Evolutionary conservation across 495 filamentous ascomycete species (phyloP).

Genomic region (Talaromyces liani): DNA sequence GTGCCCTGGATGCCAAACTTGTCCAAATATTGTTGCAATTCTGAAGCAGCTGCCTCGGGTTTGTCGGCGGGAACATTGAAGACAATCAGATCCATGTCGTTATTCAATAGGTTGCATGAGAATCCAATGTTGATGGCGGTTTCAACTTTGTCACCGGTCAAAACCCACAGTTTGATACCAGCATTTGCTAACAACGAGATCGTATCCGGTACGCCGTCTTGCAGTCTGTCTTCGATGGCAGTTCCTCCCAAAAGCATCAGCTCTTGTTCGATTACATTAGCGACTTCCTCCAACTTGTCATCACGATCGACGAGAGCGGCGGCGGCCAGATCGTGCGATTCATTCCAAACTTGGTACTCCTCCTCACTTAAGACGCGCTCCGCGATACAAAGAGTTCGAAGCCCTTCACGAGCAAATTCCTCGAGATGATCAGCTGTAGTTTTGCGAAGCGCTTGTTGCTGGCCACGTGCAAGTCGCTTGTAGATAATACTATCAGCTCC

Average conservation of each 20-base stretch:
- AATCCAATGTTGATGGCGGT: slow-evolving; percentile 99
- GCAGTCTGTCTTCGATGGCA: slow-evolving; percentile 94
- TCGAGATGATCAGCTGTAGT: slow-evolving; percentile 91
- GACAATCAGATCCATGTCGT: slow-evolving; percentile 94
- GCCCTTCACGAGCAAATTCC: slow-evolving; percentile 90
- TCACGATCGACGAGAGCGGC: slow-evolving; percentile 79
- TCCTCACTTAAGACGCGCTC: slow-evolving; percentile 73
- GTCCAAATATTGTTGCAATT: slow-evolving; percentile 65
- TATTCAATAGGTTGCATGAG: slow-evolving; percentile 95
- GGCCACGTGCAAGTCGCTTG: slow-evolving; percentile 75
- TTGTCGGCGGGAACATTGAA: slow-evolving; percentile 78
- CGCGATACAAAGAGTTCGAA: slow-evolving; percentile 95
- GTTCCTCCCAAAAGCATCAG: slow-evolving; percentile 89
- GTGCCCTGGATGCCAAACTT: slow-evolving; percentile 76
- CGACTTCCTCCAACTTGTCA: slow-evolving; percentile 85
- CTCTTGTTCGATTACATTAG: slow-evolving; percentile 85
- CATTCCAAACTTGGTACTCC: slow-evolving; percentile 81
- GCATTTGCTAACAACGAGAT: slow-evolving; percentile 89
- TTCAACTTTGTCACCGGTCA: slow-evolving; percentile 98
- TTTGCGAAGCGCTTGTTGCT: slow-evolving; percentile 75
- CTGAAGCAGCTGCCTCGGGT: slow-evolving; percentile 50
- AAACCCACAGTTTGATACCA: slow-evolving; percentile 98
- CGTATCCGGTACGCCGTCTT: slow-evolving; percentile 95
- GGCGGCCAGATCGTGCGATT: slow-evolving; percentile 80
- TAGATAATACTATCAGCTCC: slow-evolving; percentile 98